These are phyloP conservation scores for Paraurostyla sp. DNA, from an alignment of 73 alveolate species.

Conservation along the genomic window DNA sequence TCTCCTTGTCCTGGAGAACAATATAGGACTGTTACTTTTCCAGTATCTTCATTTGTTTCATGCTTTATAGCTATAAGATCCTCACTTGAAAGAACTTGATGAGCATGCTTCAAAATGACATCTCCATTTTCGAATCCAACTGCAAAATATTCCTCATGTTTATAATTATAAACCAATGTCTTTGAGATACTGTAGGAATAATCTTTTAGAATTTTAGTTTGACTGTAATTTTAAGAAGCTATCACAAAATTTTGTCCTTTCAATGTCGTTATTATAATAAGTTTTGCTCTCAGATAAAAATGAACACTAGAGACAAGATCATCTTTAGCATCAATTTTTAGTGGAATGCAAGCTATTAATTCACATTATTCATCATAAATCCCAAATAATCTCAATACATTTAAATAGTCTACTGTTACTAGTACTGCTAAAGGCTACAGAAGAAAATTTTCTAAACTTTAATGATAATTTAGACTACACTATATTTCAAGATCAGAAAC, in stretches of 20 bases:
- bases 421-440: background rate
- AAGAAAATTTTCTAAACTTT: background rate
- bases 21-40: constrained; percentile 16
- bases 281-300: constrained; percentile 41
- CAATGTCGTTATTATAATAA: constrained; percentile 21
- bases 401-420: background rate
- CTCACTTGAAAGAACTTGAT: background rate
- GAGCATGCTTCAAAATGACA: constrained; percentile 9
- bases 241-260: constrained; percentile 19
- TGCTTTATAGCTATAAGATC: background rate
- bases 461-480: constrained; percentile 14
- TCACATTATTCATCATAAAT: constrained; percentile 37
- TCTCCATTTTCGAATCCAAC: constrained; percentile 39
- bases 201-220: constrained; percentile 19
- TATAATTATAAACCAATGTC: background rate
- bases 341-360: background rate
- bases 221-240: background rate
- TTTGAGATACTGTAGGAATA: background rate
- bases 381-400: constrained; percentile 5
- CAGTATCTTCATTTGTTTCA: background rate
- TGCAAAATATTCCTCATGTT: constrained; percentile 52
- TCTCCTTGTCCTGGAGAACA: background rate
- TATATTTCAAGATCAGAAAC: constrained; percentile 22
- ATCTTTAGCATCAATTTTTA: background rate
- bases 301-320: background rate